phyloP scores from a whole-genome alignment of 2,329 filamentous ascomycete species.

The Aspergillus hiratsukae region DNA sequence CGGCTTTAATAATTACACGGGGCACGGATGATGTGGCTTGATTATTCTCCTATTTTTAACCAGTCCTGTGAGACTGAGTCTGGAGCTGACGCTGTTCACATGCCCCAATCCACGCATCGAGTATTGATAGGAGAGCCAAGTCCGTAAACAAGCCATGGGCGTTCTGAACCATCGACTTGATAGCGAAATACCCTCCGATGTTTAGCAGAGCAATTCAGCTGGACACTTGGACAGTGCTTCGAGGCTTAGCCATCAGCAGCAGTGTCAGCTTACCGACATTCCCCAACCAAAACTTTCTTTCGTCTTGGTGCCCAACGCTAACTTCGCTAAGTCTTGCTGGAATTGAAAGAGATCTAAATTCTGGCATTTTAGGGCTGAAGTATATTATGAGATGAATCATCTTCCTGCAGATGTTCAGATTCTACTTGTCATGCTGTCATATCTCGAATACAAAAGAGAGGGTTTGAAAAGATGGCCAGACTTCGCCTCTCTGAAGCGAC shows the following conservation, averaged over 20 bases:
- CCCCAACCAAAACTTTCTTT: background rate
- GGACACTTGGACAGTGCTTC: background rate
- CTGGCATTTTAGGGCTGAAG: background rate
- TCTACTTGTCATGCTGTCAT: background rate
- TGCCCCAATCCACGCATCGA: background rate
- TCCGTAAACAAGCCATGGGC: background rate
- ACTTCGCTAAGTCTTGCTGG: background rate
- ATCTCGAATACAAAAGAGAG: background rate
- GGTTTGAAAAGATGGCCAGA: too few relatives aligned
- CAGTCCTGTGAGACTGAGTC: background rate
- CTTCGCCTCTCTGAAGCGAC: background rate
- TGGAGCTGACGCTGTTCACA: background rate
- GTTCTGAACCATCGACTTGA: background rate
- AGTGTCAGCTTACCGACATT: background rate
- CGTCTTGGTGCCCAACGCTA: background rate
- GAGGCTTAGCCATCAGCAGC: too few relatives aligned
- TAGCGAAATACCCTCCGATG: background rate
- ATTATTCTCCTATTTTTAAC: background rate
- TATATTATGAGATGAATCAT: background rate
- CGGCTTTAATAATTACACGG: background rate
- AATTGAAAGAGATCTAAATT: background rate
- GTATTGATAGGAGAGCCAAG: background rate
- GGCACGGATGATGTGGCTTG: background rate
- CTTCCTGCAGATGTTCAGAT: background rate
- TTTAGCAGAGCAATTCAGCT: background rate